Evolutionary conservation across 257 asterid species (phyloP).

Genomic region (Solanum corneliomulleri): DNA sequence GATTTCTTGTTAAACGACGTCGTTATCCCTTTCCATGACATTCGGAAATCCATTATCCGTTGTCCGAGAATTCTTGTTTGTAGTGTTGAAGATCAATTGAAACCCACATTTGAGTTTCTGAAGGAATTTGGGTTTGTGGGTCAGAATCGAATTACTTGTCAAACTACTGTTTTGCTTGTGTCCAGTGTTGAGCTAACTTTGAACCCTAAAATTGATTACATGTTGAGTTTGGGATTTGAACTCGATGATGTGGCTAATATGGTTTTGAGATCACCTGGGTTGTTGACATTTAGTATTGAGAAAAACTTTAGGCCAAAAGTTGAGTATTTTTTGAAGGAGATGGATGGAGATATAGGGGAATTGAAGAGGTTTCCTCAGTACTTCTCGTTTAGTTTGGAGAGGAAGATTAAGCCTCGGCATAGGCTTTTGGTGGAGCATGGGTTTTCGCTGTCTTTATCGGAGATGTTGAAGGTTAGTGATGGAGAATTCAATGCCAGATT

Average conservation of each 20-base stretch:
- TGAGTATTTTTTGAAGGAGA: slow-evolving; percentile 53
- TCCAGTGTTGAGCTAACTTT: slow-evolving; percentile 64
- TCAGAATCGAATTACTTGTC: slow-evolving; percentile 35
- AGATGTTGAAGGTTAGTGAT: slow-evolving; percentile 76
- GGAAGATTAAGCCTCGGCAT: slow-evolving; percentile 65
- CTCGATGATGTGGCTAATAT: slow-evolving; percentile 46
- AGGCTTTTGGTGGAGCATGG: slow-evolving; percentile 47
- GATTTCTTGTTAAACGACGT: slow-evolving; percentile 57
- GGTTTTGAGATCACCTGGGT: slow-evolving; percentile 80
- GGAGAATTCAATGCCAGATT: slow-evolving; percentile 52
- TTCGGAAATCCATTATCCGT: slow-evolving; percentile 37
- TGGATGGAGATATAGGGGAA: slow-evolving; percentile 62
- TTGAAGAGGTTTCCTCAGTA: slow-evolving; percentile 82
- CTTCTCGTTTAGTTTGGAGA: slow-evolving; percentile 71
- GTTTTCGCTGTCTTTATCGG: slow-evolving; percentile 31
- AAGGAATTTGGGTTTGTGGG: slow-evolving; percentile 56
- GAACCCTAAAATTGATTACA: slow-evolving; percentile 52
- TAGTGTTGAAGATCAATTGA: slow-evolving; percentile 38
- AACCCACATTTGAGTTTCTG: slow-evolving; percentile 50
- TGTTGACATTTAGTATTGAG: slow-evolving; percentile 80
- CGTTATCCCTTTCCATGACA: slow-evolving; percentile 35
- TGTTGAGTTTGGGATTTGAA: slow-evolving; percentile 46
- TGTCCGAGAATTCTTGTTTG: slow-evolving; percentile 69
- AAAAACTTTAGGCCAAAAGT: slow-evolving; percentile 61
- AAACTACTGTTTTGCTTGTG: slow-evolving; percentile 60